Base-by-base conservation (phyloP, 129 eudicot genomes). In the Calendula officinalis region DNA sequence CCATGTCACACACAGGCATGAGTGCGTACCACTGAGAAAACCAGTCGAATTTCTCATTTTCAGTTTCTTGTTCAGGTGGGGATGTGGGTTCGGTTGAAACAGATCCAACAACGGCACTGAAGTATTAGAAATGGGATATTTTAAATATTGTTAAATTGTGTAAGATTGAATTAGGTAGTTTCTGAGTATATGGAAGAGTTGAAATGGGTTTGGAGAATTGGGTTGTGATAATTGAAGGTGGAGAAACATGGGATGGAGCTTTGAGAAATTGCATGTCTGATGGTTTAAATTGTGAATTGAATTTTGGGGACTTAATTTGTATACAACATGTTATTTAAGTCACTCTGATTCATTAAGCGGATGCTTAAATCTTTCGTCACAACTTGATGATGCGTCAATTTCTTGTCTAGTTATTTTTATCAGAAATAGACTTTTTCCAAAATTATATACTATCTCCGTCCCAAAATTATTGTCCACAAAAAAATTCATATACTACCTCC, bases 21-120 rank as follows among this genome's bases (percentile, higher is more conserved):
- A 90, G 63, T 0, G 97, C 91, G 27, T 90, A 90, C 95, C 97
- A 90, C 7, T 86, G 73, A 1, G 88, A 64, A 55, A 58, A 83
- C 97, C 97, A 90, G 60, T 90, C 95, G 14, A 90, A 90, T 38
- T 71, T 68, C 67, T 83, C 94, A 6, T 64, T 43, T 60, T 76
- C 76, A 50, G 74, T 15, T 71, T 74, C 76, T 57, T 77, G 65
- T n/a, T 79, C 85, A 2, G 60, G 7, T 36, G 75, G 53, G 53
- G 62, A 51, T 37, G 61, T n/a, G 17, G 65, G 55, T 49, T 79
- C 68, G 13, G 83, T 71, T 46, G 74, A 50, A 15, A 66, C 64
- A 12, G 62, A 42, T 66, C 84, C 50, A 37, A 81, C 82, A 59
- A 69, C 12, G n/a, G 76, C 70, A n/a, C 80, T 72, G 8, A 69